Conservation (phyloP, 768 basidiomycete species). For the Mycena polygramma region DNA sequence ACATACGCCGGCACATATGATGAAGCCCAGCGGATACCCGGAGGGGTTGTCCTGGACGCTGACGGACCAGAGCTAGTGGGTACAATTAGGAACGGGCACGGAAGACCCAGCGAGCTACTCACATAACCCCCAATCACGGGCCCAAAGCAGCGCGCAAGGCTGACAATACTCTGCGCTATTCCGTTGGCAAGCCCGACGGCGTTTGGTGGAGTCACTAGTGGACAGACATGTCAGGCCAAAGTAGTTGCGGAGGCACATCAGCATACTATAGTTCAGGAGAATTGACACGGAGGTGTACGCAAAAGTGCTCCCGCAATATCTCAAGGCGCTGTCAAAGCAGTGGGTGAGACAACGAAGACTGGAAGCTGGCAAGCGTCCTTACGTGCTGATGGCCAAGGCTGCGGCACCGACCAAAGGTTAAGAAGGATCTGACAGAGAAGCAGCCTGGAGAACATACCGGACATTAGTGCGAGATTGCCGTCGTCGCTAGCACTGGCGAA, state of each 20-base stretch:
- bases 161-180: constrained; percentile 95
- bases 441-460: constrained; percentile 61
- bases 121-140: constrained; percentile 90
- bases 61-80: constrained; percentile 74
- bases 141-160: constrained; percentile 91
- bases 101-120: constrained; percentile 44
- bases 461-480: constrained; percentile 86
- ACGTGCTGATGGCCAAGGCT: constrained; percentile 33
- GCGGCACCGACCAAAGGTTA: constrained; percentile 19
- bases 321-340: constrained; percentile 66
- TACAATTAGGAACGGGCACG: constrained; percentile 24
- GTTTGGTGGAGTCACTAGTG: constrained; percentile 87
- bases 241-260: constrained; percentile 7
- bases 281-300: constrained; percentile 93
- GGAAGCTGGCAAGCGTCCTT: neutral
- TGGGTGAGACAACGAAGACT: constrained; percentile 16
- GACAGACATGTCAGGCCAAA: constrained; percentile 32
- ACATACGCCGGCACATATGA: constrained; percentile 74
- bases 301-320: constrained; percentile 91
- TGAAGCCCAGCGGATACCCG: constrained; percentile 83
- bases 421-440: neutral
- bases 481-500: constrained; percentile 79
- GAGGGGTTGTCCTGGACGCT: constrained; percentile 77
- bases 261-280: constrained; percentile 85
- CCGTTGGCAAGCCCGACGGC: constrained; percentile 95